These are phyloP conservation scores for Wickerhamomyces sydowiorum DNA, from an alignment of 805 yeast genomes.

Conservation along the genomic window DNA sequence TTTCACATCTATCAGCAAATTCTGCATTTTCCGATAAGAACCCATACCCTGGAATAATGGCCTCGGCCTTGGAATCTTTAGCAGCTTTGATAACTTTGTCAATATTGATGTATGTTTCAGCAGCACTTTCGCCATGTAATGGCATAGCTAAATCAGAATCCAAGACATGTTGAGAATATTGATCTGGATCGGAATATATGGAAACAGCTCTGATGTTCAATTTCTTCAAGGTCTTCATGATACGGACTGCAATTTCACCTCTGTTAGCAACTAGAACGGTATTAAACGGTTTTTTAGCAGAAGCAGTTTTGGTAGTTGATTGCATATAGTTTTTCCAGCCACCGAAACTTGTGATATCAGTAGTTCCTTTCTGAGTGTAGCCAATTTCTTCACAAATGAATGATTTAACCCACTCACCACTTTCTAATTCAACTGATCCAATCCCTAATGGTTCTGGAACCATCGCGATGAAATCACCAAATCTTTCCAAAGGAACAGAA, in stretches of 20 bases:
- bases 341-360: constrained; percentile 80
- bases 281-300: constrained; percentile 55
- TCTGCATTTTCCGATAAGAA: constrained; percentile 95
- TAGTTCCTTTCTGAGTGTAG: constrained; percentile 62
- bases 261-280: constrained; percentile 93
- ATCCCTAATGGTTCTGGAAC: constrained; percentile 95
- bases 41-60: constrained; percentile 98
- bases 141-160: constrained; percentile 80
- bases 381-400: constrained; percentile 94
- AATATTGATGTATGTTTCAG: constrained; percentile 82
- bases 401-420: constrained; percentile 84
- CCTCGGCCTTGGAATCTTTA: constrained; percentile 77
- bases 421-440: constrained; percentile 80
- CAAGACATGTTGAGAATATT: constrained; percentile 80
- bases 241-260: constrained; percentile 96
- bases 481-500: constrained; percentile 68
- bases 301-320: constrained; percentile 24
- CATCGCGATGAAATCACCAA: constrained; percentile 80
- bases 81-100: constrained; percentile 88
- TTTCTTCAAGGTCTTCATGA: constrained; percentile 81
- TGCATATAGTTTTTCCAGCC: constrained; percentile 75
- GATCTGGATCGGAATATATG: constrained; percentile 85
- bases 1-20: constrained; percentile 80
- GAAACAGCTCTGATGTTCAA: constrained; percentile 77
- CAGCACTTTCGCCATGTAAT: constrained; percentile 76